These are phyloP conservation scores for Globisporangium cystogenes DNA, from an alignment of 352 stramenopile genomes.

Conservation along the genomic window DNA sequence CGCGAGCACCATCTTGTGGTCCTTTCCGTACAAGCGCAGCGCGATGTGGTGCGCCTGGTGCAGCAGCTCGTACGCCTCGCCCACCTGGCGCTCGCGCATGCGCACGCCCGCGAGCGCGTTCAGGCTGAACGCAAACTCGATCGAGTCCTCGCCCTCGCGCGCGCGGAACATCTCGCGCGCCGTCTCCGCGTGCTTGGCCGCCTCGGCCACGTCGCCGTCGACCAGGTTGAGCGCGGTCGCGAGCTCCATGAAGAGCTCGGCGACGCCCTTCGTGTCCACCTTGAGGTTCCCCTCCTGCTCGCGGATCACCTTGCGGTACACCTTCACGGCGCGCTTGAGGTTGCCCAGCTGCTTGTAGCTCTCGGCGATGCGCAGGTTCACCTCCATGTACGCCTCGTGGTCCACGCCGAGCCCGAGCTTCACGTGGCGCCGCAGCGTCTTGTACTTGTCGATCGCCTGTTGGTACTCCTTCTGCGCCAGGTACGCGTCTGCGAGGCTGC, in stretches of 20 bases:
- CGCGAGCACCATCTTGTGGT: conserved; percentile 52
- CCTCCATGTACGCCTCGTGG: conserved; percentile 76
- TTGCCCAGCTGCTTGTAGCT: conserved; percentile 66
- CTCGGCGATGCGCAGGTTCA: conserved; percentile 58
- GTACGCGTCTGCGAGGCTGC: conserved; percentile 76
- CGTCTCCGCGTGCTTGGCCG: conserved; percentile 25
- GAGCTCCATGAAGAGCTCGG: conserved; percentile 78
- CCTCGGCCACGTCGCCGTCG: conserved; percentile 32
- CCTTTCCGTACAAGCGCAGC: conserved; percentile 49
- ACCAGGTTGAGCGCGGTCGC: conserved; percentile 37
- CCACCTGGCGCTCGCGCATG: conserved; percentile 57
- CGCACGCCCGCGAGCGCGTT: conserved; percentile 76
- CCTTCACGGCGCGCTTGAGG: conserved; percentile 39
- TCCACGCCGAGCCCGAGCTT: conserved; percentile 51
- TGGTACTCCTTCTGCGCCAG: conserved; percentile 70
- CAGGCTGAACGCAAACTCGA: conserved; percentile 73
- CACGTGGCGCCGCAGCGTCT: conserved; percentile 63
- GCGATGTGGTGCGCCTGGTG: conserved; percentile 66
- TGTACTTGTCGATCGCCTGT: conserved; percentile 66
- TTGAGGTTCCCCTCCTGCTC: conserved; percentile 57
- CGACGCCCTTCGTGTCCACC: conserved; percentile 57
- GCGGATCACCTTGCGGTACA: conserved; percentile 48
- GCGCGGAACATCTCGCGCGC: conserved; percentile 50
- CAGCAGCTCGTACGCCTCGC: conserved; percentile 52
- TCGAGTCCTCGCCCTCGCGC: conserved; percentile 59